These are phyloP conservation scores for Penicillium glabrum DNA, from an alignment of 2,329 filamentous ascomycete genomes.

Conservation along the genomic window DNA sequence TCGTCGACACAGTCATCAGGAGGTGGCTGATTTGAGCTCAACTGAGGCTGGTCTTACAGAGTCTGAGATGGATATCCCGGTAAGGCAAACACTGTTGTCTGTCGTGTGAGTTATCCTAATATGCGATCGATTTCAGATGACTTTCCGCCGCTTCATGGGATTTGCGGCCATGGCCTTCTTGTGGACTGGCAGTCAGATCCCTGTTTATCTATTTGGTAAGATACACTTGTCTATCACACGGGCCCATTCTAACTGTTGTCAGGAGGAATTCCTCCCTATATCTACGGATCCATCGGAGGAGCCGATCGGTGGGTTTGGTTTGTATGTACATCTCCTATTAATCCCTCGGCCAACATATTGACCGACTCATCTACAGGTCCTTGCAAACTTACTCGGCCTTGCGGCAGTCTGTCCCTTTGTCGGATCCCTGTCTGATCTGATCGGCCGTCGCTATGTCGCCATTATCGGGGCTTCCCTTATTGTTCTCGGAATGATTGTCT, in stretches of 20 bases:
- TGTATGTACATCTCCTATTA: slow-evolving; percentile 27
- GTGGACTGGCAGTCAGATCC: slow-evolving; percentile 62
- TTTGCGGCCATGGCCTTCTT: slow-evolving; percentile 60
- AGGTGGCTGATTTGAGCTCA: slow-evolving; percentile 48
- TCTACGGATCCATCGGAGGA: slow-evolving; percentile 63
- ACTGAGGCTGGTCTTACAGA: slow-evolving; percentile 45
- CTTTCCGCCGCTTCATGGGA: slow-evolving; percentile 53
- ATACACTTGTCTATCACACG: background rate
- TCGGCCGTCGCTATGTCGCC: slow-evolving; percentile 62
- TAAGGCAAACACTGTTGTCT: slow-evolving; percentile 17
- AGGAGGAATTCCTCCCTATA: slow-evolving; percentile 52
- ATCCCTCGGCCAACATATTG: background rate
- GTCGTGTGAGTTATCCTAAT: background rate
- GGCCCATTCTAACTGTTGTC: slow-evolving; percentile 1
- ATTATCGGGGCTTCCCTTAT: slow-evolving; percentile 55
- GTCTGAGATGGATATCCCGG: slow-evolving; percentile 48
- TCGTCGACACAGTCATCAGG: slow-evolving; percentile 44
- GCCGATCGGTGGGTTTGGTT: slow-evolving; percentile 64
- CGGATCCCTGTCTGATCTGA: slow-evolving; percentile 63
- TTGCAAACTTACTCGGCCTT: slow-evolving; percentile 55
- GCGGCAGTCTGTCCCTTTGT: slow-evolving; percentile 64
- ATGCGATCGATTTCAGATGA: slow-evolving; percentile 40
- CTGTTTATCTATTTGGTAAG: slow-evolving; percentile 53
- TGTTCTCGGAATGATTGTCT: slow-evolving; percentile 60
- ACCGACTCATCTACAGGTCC: slow-evolving; percentile 32